These are phyloP conservation scores for Dillenia turbinata DNA, from an alignment of 164 flowering plant species.

Conservation along the genomic window DNA sequence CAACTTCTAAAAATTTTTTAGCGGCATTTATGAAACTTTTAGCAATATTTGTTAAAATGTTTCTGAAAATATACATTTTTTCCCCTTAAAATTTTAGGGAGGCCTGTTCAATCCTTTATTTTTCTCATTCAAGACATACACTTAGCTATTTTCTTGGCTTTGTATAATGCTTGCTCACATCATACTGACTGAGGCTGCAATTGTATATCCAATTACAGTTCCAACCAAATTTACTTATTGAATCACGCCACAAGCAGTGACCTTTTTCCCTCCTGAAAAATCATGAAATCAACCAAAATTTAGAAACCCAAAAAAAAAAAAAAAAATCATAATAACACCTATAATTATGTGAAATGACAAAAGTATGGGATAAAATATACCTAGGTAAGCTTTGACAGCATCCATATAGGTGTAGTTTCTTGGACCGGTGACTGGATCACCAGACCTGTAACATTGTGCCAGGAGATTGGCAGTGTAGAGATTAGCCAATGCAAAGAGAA, in stretches of 20 bases:
- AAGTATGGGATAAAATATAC: constrained; percentile 13
- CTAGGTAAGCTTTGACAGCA: constrained; percentile 54
- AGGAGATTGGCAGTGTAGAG: constrained; percentile 52
- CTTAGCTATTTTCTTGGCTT: no score
- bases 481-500: constrained; percentile 43
- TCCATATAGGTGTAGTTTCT: constrained; percentile 67
- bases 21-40: no score
- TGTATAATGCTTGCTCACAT: constrained; percentile 32
- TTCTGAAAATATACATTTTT: not conserved
- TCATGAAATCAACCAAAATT: not conserved
- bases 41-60: no score
- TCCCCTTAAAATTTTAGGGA: not conserved
- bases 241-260: constrained; percentile 48
- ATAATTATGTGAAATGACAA: not conserved
- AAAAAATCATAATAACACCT: not conserved
- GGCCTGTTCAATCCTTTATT: no score
- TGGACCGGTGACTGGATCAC: constrained; percentile 43
- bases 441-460: constrained; percentile 46
- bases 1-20: no score
- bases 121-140: no score
- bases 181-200: constrained; percentile 76
- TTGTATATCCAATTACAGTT: constrained; percentile 70
- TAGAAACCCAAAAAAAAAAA: not conserved
- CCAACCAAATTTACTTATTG: constrained; percentile 67
- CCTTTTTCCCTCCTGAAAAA: constrained; percentile 42